Percentiles rank a stretch among this genome's conserved stretches.
phyloP scores from a whole-genome alignment of 441 rosid species.

The Syzygium malaccense region DNA sequence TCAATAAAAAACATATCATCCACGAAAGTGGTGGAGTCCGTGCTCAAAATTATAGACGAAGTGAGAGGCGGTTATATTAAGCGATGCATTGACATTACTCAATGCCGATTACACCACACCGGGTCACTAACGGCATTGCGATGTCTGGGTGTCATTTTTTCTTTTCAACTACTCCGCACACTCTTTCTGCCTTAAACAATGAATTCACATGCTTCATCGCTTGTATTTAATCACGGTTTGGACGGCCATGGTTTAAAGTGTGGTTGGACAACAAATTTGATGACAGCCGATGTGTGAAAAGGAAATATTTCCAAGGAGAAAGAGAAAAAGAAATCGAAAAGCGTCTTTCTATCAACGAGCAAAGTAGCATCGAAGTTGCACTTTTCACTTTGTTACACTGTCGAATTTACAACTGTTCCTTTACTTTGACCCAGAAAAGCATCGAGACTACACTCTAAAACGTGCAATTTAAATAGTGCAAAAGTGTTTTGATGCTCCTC shows the following conservation, averaged over 20 bases:
- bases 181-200: neutral
- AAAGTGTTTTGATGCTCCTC: neutral
- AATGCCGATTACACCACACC: neutral
- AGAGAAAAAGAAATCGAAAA: neutral
- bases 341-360: neutral
- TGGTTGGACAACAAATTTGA: neutral
- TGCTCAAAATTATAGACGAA: neutral
- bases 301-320: neutral
- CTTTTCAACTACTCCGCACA: neutral
- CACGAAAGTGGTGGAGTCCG: neutral
- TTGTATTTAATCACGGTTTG: neutral
- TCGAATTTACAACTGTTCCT: neutral
- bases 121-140: neutral
- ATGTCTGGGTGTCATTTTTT: neutral
- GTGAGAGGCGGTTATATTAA: neutral
- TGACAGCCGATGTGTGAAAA: neutral
- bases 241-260: neutral
- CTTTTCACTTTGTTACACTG: neutral
- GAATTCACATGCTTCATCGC: neutral
- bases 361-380: neutral
- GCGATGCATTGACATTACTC: neutral
- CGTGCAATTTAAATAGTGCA: neutral
- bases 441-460: neutral
- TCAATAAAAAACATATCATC: neutral
- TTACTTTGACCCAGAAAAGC: neutral